Evolutionary conservation across 129 eudicot species (phyloP), one percentile per base, ranked within the genome.

Genomic region (Ambrosia artemisiifolia): DNA sequence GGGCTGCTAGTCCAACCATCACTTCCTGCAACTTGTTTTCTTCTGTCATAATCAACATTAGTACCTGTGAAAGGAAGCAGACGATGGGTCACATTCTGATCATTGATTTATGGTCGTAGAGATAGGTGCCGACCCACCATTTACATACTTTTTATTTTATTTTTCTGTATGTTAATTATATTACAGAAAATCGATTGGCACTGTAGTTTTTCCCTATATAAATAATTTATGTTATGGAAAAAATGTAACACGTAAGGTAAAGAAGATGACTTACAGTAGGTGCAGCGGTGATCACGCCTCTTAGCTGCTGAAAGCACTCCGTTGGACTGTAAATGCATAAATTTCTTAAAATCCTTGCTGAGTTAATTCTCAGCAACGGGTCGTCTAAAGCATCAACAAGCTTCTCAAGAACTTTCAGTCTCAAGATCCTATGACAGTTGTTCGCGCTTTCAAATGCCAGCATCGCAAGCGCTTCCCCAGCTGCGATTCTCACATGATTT

Each of bases 381-480:
- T 71, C 71, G 60, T 86, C 83, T 79, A 95, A 66, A 30, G 91
- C 96, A 32, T 69, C 67, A 19, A 88, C 86, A 67, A 95, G 91
- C 78, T 81, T 73, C 53, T 67, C 85, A 14, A 67, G 55, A 0
- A 80, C 74, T 17, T 76, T 68, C 48, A 88, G 33, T 53, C 80
- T 84, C 68, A 90, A 67, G 16, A 95, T 81, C 2, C 91, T 56
- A 1, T 53, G 79, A 67, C 94, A 95, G 10, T 84, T 88, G 11
- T 72, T 69, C 40, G 70, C 57, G 80, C 99, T 88, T 55, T 88
- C 92, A 24, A 88, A 76, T 38, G 85, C 96, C 67, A 94, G 76
- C 99, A 94, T 90, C 9, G 86, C 87, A 0, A 94, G 63, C 18
- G 97, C 96, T 80, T 90, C 97, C n/a, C 99, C 99, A 11, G 97